phyloP scores from a whole-genome alignment of 1,139 yeast species.

The Yamadazyma mexicana region DNA sequence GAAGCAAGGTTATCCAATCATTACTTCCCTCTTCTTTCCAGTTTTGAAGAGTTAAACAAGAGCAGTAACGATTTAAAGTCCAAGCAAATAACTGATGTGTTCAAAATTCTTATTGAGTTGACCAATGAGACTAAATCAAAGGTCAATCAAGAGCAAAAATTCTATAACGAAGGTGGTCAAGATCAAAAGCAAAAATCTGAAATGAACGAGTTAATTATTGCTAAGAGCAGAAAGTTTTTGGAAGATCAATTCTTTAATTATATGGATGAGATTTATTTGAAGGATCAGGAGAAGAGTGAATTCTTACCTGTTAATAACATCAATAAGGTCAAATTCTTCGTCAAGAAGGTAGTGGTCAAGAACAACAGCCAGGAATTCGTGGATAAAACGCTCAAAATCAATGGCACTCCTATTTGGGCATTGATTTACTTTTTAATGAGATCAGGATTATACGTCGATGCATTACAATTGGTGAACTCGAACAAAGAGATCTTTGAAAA shows the following conservation, averaged over 20 bases:
- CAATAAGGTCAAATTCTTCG: constrained; percentile 70
- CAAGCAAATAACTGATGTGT: constrained; percentile 62
- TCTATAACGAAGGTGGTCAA: constrained; percentile 31
- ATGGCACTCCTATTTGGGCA: constrained; percentile 93
- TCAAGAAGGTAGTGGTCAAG: constrained; percentile 49
- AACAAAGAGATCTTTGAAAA: constrained; percentile 64
- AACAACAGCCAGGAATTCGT: constrained; percentile 29
- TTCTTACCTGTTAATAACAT: constrained; percentile 60
- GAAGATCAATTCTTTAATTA: constrained; percentile 78
- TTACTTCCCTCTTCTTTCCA: constrained; percentile 51
- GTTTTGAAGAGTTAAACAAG: constrained; percentile 55
- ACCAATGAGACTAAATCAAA: constrained; percentile 38
- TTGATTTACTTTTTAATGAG: constrained; percentile 79
- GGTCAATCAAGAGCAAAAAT: constrained; percentile 47
- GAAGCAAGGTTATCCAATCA: constrained; percentile 58
- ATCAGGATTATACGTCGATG: constrained; percentile 80
- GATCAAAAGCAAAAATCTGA: constrained; percentile 17
- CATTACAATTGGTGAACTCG: constrained; percentile 44
- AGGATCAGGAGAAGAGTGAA: constrained; percentile 53
- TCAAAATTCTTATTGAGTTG: constrained; percentile 54
- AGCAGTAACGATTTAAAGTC: constrained; percentile 55
- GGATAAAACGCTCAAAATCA: constrained; percentile 49
- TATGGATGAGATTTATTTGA: constrained; percentile 70
- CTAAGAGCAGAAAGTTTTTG: constrained; percentile 59
- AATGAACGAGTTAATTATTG: constrained; percentile 51